Evolutionary conservation across 495 filamentous ascomycete species (phyloP).

Genomic region (Penicillium coffeae): DNA sequence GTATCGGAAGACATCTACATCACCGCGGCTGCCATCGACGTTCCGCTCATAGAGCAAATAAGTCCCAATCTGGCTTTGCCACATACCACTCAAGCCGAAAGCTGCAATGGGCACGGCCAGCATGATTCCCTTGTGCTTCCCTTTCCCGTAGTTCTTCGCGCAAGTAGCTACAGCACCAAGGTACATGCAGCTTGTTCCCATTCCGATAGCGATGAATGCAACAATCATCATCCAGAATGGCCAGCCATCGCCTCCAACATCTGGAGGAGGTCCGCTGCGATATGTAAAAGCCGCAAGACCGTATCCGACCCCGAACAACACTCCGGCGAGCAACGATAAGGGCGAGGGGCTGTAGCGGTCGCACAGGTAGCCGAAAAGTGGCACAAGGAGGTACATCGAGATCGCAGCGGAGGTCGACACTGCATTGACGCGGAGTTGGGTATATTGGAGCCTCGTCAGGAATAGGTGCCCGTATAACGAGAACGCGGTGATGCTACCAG

Average conservation of each 20-base stretch:
- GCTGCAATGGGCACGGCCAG: slow-evolving; percentile 87
- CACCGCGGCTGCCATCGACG: slow-evolving; percentile 61
- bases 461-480: slow-evolving; percentile 89
- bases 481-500: slow-evolving; percentile 81
- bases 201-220: slow-evolving; percentile 76
- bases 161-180: slow-evolving; percentile 83
- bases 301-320: slow-evolving; percentile 78
- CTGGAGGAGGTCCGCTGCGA: slow-evolving; percentile 53
- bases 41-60: slow-evolving; percentile 65
- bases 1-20: slow-evolving; percentile 80
- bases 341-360: slow-evolving; percentile 79
- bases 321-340: slow-evolving; percentile 64
- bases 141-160: slow-evolving; percentile 92
- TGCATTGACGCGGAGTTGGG: slow-evolving; percentile 85
- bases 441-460: slow-evolving; percentile 76
- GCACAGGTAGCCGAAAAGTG: slow-evolving; percentile 84
- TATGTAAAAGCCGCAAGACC: slow-evolving; percentile 78
- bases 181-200: slow-evolving; percentile 84
- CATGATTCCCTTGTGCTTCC: slow-evolving; percentile 83
- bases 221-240: slow-evolving; percentile 79
- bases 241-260: slow-evolving; percentile 57
- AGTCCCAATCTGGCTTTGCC: slow-evolving; percentile 85
- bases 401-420: slow-evolving; percentile 80
- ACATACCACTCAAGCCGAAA: slow-evolving; percentile 91
- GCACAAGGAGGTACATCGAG: slow-evolving; percentile 83